phyloP scores from a whole-genome alignment of 306 rosid genomes.

The Medicago ruthenica region DNA sequence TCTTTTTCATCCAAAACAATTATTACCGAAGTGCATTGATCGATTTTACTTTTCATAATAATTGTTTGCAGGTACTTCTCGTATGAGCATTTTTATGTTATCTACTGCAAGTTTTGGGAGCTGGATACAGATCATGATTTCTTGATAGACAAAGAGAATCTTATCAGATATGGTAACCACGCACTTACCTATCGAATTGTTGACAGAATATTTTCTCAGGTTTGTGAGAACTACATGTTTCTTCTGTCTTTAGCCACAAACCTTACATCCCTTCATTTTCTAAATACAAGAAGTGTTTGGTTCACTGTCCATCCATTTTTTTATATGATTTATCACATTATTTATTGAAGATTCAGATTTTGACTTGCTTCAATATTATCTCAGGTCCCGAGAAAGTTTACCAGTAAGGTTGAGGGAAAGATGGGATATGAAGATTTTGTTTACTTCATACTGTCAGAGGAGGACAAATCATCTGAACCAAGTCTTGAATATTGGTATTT shows the following conservation, averaged over 20 bases:
- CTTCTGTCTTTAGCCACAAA: conserved; percentile 34
- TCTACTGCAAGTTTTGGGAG: conserved; percentile 99
- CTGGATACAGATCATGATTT: conserved; percentile 98
- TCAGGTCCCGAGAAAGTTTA: conserved; percentile 95
- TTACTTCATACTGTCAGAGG: conserved; percentile 93
- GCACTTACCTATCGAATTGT: conserved; percentile 99
- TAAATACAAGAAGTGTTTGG: conserved; percentile 20
- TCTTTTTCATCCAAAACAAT: neutral
- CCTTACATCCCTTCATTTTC: conserved; percentile 17
- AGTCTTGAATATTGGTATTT: conserved; percentile 97
- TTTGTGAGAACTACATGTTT: conserved; percentile 51
- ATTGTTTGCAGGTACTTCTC: conserved; percentile 83
- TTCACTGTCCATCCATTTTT: conserved; percentile 3
- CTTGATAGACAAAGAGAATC: conserved; percentile 97
- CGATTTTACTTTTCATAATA: conserved; percentile 23
- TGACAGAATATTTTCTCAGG: conserved; percentile 99
- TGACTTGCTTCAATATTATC: conserved; percentile 39
- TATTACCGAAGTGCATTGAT: neutral
- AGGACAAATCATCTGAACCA: conserved; percentile 97
- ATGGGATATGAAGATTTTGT: conserved; percentile 99
- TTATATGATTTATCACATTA: conserved; percentile 24
- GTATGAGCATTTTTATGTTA: conserved; percentile 97
- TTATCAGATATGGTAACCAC: conserved; percentile 98
- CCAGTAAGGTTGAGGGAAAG: conserved; percentile 92
- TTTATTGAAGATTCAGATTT: conserved; percentile 39